Conservation (phyloP, 805 yeast species). For the Yamadazyma kitorensis region DNA sequence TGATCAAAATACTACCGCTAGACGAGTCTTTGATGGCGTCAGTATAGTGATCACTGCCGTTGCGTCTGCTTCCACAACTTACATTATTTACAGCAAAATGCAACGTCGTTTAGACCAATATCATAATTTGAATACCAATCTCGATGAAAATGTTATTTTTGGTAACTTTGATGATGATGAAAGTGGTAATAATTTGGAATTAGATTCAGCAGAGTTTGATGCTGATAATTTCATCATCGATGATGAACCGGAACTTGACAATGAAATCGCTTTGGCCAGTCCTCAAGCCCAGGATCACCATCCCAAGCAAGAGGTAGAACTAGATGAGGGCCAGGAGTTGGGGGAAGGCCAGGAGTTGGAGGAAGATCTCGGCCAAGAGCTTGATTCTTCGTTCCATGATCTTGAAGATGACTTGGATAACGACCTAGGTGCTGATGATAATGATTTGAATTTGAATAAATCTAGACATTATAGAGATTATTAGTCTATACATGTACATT, state of each 20-base stretch:
- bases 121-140: conserved; percentile 12
- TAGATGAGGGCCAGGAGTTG: neutral
- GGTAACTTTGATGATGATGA: conserved; percentile 40
- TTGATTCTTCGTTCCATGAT: neutral
- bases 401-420: neutral
- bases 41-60: conserved; percentile 56
- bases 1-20: conserved; percentile 42
- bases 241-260: no score
- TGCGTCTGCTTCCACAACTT: conserved; percentile 60
- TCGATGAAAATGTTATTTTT: conserved; percentile 33
- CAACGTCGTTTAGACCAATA: conserved; percentile 33
- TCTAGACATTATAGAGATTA: conserved; percentile 3
- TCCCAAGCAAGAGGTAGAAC: no score
- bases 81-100: conserved; percentile 60
- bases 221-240: conserved; percentile 41
- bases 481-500: conserved; percentile 3
- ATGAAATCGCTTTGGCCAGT: no score
- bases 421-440: no score
- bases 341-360: neutral
- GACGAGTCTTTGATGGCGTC: conserved; percentile 59
- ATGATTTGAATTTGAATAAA: neutral
- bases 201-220: conserved; percentile 36
- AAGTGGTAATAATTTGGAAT: conserved; percentile 27
- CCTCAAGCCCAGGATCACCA: no score
- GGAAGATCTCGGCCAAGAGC: neutral